phyloP scores from a whole-genome alignment of 352 stramenopile genomes.

The Halophytophthora batemanensis region DNA sequence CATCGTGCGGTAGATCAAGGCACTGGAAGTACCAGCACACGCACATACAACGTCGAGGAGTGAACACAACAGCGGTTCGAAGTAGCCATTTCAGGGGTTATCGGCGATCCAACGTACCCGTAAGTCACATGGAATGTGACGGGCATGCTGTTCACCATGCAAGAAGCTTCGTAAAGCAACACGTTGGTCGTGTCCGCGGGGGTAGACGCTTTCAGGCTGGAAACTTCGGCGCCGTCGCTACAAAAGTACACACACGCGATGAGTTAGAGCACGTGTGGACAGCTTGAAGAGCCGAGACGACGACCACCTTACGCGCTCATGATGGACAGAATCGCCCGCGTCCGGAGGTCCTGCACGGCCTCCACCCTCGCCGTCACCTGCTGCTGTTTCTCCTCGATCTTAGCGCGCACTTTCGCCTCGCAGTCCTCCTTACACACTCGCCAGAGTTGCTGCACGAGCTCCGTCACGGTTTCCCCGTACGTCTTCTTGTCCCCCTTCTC shows the following conservation, averaged over 20 bases:
- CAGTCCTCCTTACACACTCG: conserved; percentile 47
- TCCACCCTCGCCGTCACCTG: conserved; percentile 66
- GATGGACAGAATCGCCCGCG: conserved; percentile 50
- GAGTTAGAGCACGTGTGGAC: neutral
- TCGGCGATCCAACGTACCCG: conserved; percentile 32
- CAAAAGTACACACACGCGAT: neutral
- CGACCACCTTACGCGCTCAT: conserved; percentile 52
- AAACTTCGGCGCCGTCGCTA: conserved; percentile 47
- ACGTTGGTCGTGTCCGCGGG: conserved; percentile 50
- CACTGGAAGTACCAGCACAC: no score
- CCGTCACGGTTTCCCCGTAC: conserved; percentile 71
- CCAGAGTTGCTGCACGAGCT: conserved; percentile 73
- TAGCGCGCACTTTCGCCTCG: conserved; percentile 49
- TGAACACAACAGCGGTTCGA: neutral
- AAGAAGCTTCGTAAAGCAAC: conserved; percentile 76
- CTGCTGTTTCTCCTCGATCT: conserved; percentile 79
- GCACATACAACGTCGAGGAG: neutral
- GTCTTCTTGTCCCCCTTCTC: conserved; percentile 25
- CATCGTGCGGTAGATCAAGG: conserved; percentile 72
- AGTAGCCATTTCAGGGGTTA: neutral
- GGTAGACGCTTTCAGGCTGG: conserved; percentile 34
- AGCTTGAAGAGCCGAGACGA: neutral
- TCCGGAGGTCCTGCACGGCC: conserved; percentile 54
- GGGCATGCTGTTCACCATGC: conserved; percentile 68
- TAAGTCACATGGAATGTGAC: conserved; percentile 74